phyloP scores from a whole-genome alignment of 768 basidiomycete genomes.

The Rhizopogon vinicolor region DNA sequence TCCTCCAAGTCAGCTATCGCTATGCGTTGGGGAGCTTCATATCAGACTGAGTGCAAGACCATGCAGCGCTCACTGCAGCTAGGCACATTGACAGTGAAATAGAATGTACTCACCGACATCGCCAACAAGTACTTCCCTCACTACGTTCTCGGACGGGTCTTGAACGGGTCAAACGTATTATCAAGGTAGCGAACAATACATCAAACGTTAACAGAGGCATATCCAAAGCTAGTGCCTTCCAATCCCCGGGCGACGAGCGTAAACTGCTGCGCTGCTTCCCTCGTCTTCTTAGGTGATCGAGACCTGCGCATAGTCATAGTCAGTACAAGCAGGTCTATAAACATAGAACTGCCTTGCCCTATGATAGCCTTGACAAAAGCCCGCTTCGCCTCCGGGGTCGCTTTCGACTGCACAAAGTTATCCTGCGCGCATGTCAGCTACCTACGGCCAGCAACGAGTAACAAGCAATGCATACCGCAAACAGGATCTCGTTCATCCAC shows the following conservation, averaged over 20 bases:
- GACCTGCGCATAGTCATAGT: conserved; percentile 40
- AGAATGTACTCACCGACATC: conserved; percentile 1
- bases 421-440: conserved; percentile 37
- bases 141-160: not conserved
- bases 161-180: not conserved
- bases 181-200: not conserved
- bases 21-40: not conserved
- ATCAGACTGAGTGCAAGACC: not conserved
- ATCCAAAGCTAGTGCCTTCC: conserved; percentile 84
- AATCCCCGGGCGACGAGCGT: conserved; percentile 79
- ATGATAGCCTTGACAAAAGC: conserved; percentile 70
- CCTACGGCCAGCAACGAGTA: conserved; percentile 2
- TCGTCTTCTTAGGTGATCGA: conserved; percentile 64
- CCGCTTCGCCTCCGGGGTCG: conserved; percentile 70
- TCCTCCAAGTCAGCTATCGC: not conserved
- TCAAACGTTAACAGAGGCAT: conserved; percentile 61
- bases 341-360: conserved; percentile 37
- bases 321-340: not conserved
- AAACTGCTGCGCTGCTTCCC: conserved; percentile 87
- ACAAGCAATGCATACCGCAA: conserved; percentile 40
- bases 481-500: conserved; percentile 75
- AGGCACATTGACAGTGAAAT: not conserved
- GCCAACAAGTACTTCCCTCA: not conserved
- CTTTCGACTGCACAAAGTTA: conserved; percentile 70
- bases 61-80: not conserved